Percentiles rank a stretch among this genome's conserved stretches.
These are phyloP conservation scores for Backusella westeae DNA, from an alignment of 192 early-diverging fungal genomes.

Conservation along the genomic window DNA sequence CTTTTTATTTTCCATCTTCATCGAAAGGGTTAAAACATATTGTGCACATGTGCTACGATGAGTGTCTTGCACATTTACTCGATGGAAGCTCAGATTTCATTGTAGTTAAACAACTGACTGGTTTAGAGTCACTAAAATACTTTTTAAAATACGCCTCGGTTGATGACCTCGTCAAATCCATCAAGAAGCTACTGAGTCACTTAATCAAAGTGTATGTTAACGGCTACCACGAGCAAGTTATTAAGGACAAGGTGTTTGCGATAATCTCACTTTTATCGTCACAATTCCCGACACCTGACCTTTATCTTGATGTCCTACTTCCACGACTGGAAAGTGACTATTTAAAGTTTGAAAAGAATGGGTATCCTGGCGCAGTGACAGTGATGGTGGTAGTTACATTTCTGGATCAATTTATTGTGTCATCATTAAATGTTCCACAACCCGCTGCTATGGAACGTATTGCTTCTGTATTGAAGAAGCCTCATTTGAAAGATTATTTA, in stretches of 20 bases:
- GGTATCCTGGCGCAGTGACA: neutral
- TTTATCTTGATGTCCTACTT: conserved; percentile 3
- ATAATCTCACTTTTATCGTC: neutral
- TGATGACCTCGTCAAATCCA: neutral
- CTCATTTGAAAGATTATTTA: conserved; percentile 2
- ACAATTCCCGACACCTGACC: neutral
- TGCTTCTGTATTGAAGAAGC: neutral
- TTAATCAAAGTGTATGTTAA: conserved; percentile 2
- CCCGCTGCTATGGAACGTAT: neutral
- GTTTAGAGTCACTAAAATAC: neutral
- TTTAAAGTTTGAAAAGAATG: neutral
- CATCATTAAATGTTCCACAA: neutral
- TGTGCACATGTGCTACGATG: conserved; percentile 18
- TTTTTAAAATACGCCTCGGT: conserved; percentile 2
- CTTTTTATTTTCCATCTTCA: neutral
- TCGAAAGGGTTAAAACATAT: conserved; percentile 15
- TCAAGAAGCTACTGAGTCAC: conserved; percentile 7
- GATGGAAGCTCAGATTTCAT: conserved; percentile 12
- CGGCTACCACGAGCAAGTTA: neutral
- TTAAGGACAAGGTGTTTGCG: neutral
- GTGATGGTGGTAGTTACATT: neutral
- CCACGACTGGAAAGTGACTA: neutral
- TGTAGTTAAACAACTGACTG: neutral
- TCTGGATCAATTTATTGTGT: neutral
- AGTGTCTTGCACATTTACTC: neutral